phyloP scores from a whole-genome alignment of 495 filamentous ascomycete species.

The Aspergillus kassunensis region DNA sequence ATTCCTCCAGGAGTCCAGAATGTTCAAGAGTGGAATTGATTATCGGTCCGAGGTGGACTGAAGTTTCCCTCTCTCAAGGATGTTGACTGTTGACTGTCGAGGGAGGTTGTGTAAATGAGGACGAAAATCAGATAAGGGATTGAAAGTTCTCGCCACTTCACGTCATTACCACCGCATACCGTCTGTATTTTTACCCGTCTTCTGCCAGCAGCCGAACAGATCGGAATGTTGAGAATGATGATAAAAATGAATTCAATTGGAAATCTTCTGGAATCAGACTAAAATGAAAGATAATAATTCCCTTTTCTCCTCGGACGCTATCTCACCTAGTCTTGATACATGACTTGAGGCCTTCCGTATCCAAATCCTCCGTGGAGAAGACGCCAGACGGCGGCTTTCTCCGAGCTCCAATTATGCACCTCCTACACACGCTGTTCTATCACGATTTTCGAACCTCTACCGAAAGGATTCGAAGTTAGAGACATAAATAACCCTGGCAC shows the following conservation, averaged over 20 bases:
- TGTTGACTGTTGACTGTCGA: not conserved
- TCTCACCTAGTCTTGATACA: not conserved
- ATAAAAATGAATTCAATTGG: not conserved
- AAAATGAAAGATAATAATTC: not conserved
- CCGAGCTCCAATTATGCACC: conserved; percentile 8
- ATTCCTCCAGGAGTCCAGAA: not conserved
- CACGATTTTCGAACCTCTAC: not conserved
- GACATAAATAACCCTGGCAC: not conserved
- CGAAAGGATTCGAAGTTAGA: not conserved
- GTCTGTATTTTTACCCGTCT: conserved; percentile 17
- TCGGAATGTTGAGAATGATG: not conserved
- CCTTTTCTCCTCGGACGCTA: conserved; percentile 1
- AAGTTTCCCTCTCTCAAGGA: not conserved
- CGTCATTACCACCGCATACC: conserved; percentile 13
- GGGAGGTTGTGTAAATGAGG: not conserved
- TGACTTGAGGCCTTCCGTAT: no score
- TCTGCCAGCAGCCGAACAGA: not conserved
- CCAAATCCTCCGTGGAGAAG: conserved; percentile 5
- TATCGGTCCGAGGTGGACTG: not conserved
- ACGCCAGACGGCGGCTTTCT: conserved; percentile 7
- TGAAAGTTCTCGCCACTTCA: conserved; percentile 7
- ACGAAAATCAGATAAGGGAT: conserved; percentile 9
- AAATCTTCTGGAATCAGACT: not conserved
- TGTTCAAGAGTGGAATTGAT: not conserved
- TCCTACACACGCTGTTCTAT: not conserved